phyloP scores from a whole-genome alignment of 345 rosid species.

The Garcia nutans region DNA sequence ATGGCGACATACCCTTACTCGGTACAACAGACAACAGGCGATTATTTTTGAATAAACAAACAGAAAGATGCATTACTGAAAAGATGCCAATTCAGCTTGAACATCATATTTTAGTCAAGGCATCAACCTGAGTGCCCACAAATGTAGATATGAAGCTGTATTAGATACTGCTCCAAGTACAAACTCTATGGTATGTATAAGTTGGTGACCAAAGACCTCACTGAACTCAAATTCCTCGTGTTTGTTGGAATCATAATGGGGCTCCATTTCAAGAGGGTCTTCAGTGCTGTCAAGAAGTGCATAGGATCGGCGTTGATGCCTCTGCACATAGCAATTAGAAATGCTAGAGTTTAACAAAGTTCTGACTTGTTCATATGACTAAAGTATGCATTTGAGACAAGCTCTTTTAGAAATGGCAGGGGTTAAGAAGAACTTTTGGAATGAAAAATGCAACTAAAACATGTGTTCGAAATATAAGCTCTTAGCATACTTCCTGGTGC shows the following conservation, averaged over 20 bases:
- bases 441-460: neutral
- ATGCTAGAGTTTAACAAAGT: conserved; percentile 1
- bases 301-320: conserved; percentile 79
- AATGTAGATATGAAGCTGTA: conserved; percentile 93
- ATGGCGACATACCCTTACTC: neutral
- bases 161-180: conserved; percentile 98
- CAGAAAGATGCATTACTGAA: neutral
- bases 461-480: neutral
- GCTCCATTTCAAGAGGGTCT: conserved; percentile 58
- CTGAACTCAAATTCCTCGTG: conserved; percentile 95
- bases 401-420: neutral
- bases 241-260: conserved; percentile 53
- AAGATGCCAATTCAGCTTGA: conserved; percentile 7
- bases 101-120: neutral
- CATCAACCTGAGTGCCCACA: conserved; percentile 92
- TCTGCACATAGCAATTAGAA: conserved; percentile 43
- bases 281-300: conserved; percentile 57
- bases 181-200: conserved; percentile 96
- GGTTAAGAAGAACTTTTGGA: neutral
- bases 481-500: conserved; percentile 58
- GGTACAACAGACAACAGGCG: neutral
- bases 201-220: conserved; percentile 93
- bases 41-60: neutral
- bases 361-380: neutral
- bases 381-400: neutral